Evolutionary conservation across 2,329 filamentous ascomycete genomes (phyloP).

Genomic region (Pseudogymnoascus sp.): DNA sequence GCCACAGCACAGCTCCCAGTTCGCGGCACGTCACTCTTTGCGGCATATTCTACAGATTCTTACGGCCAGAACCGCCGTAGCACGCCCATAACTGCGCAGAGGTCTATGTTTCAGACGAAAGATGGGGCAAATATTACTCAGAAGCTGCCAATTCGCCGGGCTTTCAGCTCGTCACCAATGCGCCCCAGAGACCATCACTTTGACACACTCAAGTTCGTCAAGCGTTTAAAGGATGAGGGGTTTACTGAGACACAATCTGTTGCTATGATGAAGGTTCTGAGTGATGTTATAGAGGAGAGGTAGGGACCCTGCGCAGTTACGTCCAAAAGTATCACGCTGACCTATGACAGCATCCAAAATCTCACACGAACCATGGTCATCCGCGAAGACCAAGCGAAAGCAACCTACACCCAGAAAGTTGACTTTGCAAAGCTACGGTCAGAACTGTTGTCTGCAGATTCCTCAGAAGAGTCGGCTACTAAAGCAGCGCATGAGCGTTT

Average conservation of each 20-base stretch:
- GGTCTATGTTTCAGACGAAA: neutral
- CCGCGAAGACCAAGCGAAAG: slow-evolving; percentile 81
- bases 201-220: slow-evolving; percentile 95
- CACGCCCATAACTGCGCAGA: neutral
- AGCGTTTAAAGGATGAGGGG: slow-evolving; percentile 78
- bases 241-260: slow-evolving; percentile 93
- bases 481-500: slow-evolving; percentile 84
- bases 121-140: neutral
- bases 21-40: neutral
- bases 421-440: slow-evolving; percentile 96
- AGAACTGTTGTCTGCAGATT: slow-evolving; percentile 85
- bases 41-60: neutral
- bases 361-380: slow-evolving; percentile 96
- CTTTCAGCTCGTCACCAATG: slow-evolving; percentile 60
- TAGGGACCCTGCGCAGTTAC: slow-evolving; percentile 25
- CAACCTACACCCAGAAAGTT: slow-evolving; percentile 79
- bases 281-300: slow-evolving; percentile 96
- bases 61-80: neutral
- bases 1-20: slow-evolving; percentile 14
- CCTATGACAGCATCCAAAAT: slow-evolving; percentile 69
- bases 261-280: slow-evolving; percentile 97
- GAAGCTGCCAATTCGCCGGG: slow-evolving; percentile 22
- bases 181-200: slow-evolving; percentile 81
- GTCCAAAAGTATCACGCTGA: slow-evolving; percentile 7
- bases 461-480: slow-evolving; percentile 84